Base-by-base conservation (phyloP, 1,139 yeast genomes). In the Kazachstania sp. region DNA sequence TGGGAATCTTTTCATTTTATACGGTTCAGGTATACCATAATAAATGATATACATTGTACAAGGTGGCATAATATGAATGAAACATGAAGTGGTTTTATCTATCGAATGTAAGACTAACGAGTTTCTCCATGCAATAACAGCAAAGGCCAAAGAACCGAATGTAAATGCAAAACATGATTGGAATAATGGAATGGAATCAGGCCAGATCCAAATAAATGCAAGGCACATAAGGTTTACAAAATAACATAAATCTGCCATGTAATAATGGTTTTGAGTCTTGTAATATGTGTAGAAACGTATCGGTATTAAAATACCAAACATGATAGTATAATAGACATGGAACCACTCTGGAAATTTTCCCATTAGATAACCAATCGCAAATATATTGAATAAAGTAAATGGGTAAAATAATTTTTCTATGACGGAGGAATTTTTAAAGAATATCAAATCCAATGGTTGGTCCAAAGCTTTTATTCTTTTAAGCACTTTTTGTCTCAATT, bases 41-140 rank as follows among this genome's bases (percentile, higher is more conserved):
- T 86, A 86, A 49, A 92, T 81, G 38, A 86, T 92, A 69, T 86
- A 90, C 77, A 88, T 75, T 2, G 90, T 83, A 30, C 83, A 78
- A 0, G 97, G 95, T 1, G 98, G 98, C 71, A 86, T 77, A 15
- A 92, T 75, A 61, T 92, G 98, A 53, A 92, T 90, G 58, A 87
- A 86, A 4, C 95, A 81, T 15, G 92, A 81, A 1, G 97, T 90
- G n/a, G 92, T 86, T 66, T 92, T 90, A 54, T 90, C 97, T 53
- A 92, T 77, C 16, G 94, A 83, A 61, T 92, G 98, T 44, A 92
- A 72, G 8, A 92, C 97, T 49, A 92, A 73, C 8, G 96, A 88
- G 63, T 92, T 92, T 58, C 95, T 75, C 98, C 98, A 92, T 0
- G 97, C 86, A 37, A 90, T 82, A 18, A 92, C 96, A 0, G 97